Evolutionary conservation across 129 eudicot species (phyloP), one percentile per base, ranked within the genome.

Genomic region (Escallonia herrerae): DNA sequence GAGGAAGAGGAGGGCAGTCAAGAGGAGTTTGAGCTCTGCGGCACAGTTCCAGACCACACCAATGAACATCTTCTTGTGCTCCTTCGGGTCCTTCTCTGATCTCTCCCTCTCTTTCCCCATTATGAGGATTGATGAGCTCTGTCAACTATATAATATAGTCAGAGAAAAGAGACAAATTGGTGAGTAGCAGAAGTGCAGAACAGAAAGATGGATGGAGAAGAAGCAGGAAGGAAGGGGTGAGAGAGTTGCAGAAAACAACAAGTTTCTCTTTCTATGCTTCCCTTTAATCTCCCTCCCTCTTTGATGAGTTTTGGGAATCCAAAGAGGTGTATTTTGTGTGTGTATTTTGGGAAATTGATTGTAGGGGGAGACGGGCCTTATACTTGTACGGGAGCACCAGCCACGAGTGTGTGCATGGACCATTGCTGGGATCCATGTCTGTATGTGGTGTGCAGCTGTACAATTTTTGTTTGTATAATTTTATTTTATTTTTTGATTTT

Each of bases 31-130:
- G 39, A 87, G 82, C 72, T 87, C 93, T 9, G 81, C 82, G 0
- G 93, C 90, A 67, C 91, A 87, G 56, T 84, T 86, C 86, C 90
- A 90, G 3, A 77, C 80, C 0, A 87, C 78, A 8, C 97, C 95
- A 4, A 84, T 74, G 8, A 86, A 78, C 75, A 90, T 73, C 53
- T 79, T 84, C 77, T 63, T 82, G 15, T 83, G 76, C 58, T 66
- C 74, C 40, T 71, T 73, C n/a, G 73, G 74, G 61, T 76, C 77
- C 39, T 61, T 74, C 33, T 22, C 33, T 22, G 33, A 22, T 22
- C 33, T 22, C 10, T 71, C 81, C 49, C 69, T 74, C 57, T 69
- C 77, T 41, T 64, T 72, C 14, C 38, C 71, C 90, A 80, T 22
- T 22, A 22, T 22, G 33, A 22, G 33, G 33, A 22, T 22, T 22